Base-by-base conservation (phyloP, 108 stramenopile genomes). In the Cyclotella distinguenda region DNA sequence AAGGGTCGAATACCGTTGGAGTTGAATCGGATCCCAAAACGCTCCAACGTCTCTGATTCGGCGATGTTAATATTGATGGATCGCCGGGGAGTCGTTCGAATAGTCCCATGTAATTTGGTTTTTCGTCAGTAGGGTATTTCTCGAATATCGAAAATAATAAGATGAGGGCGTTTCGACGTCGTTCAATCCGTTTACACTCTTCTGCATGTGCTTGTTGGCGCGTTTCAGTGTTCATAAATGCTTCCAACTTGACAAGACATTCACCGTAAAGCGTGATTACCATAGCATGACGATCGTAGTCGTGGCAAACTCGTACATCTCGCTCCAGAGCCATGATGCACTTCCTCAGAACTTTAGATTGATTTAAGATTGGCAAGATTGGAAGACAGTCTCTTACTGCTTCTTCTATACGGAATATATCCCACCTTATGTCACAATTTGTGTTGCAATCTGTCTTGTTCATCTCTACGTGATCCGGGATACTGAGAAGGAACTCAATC, bases 111-210 rank as follows among this genome's bases (percentile, higher is more conserved):
- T 84, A 87, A 0, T 48, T 47, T 1, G 93, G 93, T 47, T 84
- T 68, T 51, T 77, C 40, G 25, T 70, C 31, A 11, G 40, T 16
- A 19, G 62, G 26, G 12, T 81, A 64, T 10, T 74, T 85, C 32
- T 84, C 69, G 56, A 88, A 90, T 48, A 78, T 80, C n/a, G 84
- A 83, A 25, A 78, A 80, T 19, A 94, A 63, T 36, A 94, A 73
- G 15, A 82, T 78, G 16, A 94, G 67, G 21, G 84, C 86, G 68
- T 94, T 89, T 38, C 72, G 81, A 23, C 89, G 71, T 58, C 93
- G 75, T 46, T 83, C 85, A 38, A 94, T 78, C 22, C 62, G 33
- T 49, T 70, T 77, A 9, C 84, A 63, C 40, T 93, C 92, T 13
- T 59, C 64, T 30, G 57, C 57, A 42, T 70, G 60, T 33, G 57